Evolutionary conservation across 139 green algal species (phyloP), one percentile per base, ranked within the genome.

Genomic region (Eudorina sp.): DNA sequence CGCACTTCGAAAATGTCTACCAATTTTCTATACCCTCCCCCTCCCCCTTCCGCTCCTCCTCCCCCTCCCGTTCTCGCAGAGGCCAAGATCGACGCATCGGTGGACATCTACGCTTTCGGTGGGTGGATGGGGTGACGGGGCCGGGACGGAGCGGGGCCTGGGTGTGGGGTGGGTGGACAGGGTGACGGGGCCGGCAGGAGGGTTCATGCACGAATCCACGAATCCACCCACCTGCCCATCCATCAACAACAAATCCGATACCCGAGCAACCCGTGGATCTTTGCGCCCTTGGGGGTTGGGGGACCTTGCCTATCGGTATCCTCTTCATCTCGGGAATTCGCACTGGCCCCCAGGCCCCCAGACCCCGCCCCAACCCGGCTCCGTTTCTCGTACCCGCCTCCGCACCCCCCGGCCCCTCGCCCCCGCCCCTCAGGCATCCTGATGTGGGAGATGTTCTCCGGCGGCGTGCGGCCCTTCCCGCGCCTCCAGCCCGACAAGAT

Each of bases 401-500:
- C 27, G 5, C 62, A 6, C 62, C 13, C 29, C 62, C 27, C 62
- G 29, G 5, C 62, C 62, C 62, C 27, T 41, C 29, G 7, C 62
- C 62, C 23, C 55, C 4, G 29, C n/a, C n/a, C 29, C 62, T 29
- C 75, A 83, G 75, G 75, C 14, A 69, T 83, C 29, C 21, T 83
- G 21, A 83, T 83, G 75, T 83, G 78, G 78, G 78, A 85, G 53
- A 58, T 85, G 78, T 74, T 85, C 27, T 58, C 55, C 4, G 78
- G 25, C 38, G 78, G 78, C 23, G 53, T 51, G 31, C 78, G 78
- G 5, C 78, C 78, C 40, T 85, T 43, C 38, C 55, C 78, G 1
- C 53, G 64, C 38, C 25, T 74, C 1, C 55, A 51, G 23, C 78
- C 78, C 2, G 78, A 74, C 40, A 73, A 85, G 27, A 74, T 85